Evolutionary conservation across 441 rosid species (phyloP).

Genomic region (Croton setiger): DNA sequence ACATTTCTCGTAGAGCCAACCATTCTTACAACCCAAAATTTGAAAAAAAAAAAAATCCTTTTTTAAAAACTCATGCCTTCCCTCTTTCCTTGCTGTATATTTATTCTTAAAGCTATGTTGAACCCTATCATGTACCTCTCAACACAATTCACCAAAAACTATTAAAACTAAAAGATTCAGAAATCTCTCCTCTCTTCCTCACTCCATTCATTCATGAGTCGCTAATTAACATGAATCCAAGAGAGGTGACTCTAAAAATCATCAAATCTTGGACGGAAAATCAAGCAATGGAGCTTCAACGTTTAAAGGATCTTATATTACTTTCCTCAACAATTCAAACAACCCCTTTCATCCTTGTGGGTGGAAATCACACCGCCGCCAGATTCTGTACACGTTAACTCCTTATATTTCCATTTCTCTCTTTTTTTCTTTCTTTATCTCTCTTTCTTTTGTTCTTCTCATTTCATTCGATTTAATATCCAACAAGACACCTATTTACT

Average conservation of each 20-base stretch:
- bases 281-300: slow-evolving; percentile 53
- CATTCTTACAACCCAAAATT: background rate
- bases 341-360: slow-evolving; percentile 58
- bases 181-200: background rate
- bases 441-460: background rate
- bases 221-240: background rate
- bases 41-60: background rate
- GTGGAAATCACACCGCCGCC: slow-evolving; percentile 87
- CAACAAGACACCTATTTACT: background rate
- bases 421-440: slow-evolving; percentile 1
- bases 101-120: background rate
- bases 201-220: background rate
- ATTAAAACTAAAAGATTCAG: no score
- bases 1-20: slow-evolving; percentile 26
- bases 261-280: slow-evolving; percentile 9
- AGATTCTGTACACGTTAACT: slow-evolving; percentile 75
- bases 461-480: slow-evolving; percentile 8
- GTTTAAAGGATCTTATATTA: slow-evolving; percentile 48
- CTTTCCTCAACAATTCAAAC: slow-evolving; percentile 45
- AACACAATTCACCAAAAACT: no score
- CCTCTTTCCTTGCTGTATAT: slow-evolving; percentile 5
- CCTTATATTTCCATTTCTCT: background rate
- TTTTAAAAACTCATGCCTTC: background rate
- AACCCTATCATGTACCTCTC: no score
- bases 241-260: background rate